Evolutionary conservation across 306 rosid species (phyloP).

Genomic region (Trichosanthes truncata): DNA sequence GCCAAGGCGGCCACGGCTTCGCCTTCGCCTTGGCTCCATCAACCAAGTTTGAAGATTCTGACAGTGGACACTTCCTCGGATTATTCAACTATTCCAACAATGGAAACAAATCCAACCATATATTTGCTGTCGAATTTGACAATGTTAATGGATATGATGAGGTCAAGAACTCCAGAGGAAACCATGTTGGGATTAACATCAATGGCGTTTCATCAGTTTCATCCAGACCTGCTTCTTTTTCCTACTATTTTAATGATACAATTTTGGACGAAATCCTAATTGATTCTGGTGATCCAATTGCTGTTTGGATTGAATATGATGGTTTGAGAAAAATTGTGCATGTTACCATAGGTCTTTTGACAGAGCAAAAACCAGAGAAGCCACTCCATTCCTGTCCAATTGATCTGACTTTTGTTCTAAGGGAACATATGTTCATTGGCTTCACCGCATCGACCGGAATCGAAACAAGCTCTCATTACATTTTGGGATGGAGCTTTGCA

Average conservation of each 20-base stretch:
- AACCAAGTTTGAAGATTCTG: constrained; percentile 22
- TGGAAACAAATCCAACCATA: constrained; percentile 14
- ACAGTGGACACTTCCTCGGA: constrained; percentile 38
- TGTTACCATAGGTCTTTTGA: constrained; percentile 31
- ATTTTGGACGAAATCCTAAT: constrained; percentile 11
- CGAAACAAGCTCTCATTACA: neutral
- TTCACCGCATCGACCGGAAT: constrained; percentile 57
- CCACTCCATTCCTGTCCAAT: neutral
- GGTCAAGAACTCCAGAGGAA: constrained; percentile 16
- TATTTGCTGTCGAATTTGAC: constrained; percentile 57
- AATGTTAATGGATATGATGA: constrained; percentile 36
- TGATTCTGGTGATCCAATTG: constrained; percentile 30
- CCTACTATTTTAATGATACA: neutral
- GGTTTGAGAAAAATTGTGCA: constrained; percentile 9
- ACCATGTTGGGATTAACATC: constrained; percentile 49
- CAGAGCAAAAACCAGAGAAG: constrained; percentile 15
- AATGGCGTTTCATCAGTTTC: constrained; percentile 5
- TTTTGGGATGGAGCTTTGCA: neutral
- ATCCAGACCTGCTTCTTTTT: constrained; percentile 18
- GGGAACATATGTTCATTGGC: constrained; percentile 37
- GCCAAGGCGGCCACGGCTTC: constrained; percentile 48
- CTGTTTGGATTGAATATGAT: constrained; percentile 61
- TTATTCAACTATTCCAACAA: constrained; percentile 27
- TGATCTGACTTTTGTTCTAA: constrained; percentile 13
- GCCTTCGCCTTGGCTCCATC: constrained; percentile 48